phyloP scores from a whole-genome alignment of 805 yeast genomes.

The Wickerhamiella allomyrinae region DNA sequence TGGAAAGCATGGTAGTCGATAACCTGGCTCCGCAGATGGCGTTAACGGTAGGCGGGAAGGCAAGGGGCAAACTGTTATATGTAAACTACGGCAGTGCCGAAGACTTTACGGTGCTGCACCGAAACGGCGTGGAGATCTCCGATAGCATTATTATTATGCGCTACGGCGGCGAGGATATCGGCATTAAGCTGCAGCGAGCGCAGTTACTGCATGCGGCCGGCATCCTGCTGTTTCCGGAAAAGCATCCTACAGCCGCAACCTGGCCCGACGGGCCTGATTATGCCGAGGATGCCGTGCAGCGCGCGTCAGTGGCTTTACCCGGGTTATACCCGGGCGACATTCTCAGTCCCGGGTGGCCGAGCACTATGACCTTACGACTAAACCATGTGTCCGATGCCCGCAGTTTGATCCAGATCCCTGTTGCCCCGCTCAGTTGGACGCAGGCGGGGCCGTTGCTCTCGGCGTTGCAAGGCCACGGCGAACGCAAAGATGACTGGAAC shows the following conservation, averaged over 20 bases:
- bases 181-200: conserved; percentile 42
- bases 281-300: conserved; percentile 35
- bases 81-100: conserved; percentile 49
- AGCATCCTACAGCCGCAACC: conserved; percentile 14
- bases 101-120: conserved; percentile 33
- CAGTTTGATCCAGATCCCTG: conserved; percentile 56
- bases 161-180: conserved; percentile 39
- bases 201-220: conserved; percentile 45
- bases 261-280: conserved; percentile 26
- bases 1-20: conserved; percentile 24
- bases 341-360: conserved; percentile 62
- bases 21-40: conserved; percentile 30
- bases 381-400: conserved; percentile 36
- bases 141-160: conserved; percentile 46
- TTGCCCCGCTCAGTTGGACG: conserved; percentile 61
- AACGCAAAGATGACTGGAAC: conserved; percentile 23
- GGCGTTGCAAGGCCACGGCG: conserved; percentile 28
- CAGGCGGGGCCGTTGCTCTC: conserved; percentile 41
- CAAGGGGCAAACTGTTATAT: conserved; percentile 41
- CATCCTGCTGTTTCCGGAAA: conserved; percentile 47
- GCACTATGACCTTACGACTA: conserved; percentile 29
- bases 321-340: conserved; percentile 64
- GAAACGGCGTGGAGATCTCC: conserved; percentile 28
- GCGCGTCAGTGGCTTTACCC: conserved; percentile 30
- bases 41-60: conserved; percentile 44